These are phyloP conservation scores for Solanum pinnatisectum DNA, from an alignment of 257 asterid species.

Conservation along the genomic window DNA sequence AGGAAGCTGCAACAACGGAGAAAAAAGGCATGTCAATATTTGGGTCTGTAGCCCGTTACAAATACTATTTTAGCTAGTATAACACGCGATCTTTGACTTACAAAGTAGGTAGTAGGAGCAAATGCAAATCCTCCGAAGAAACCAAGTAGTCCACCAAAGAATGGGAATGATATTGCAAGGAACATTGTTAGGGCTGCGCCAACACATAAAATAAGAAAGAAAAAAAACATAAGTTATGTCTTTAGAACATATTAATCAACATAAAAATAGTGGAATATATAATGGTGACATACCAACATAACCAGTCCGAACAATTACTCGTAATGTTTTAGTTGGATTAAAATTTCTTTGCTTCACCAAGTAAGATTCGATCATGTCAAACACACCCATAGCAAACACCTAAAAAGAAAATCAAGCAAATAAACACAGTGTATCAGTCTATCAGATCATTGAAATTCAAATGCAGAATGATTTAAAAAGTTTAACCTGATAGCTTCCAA, in stretches of 20 bases:
- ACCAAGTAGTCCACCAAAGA: conserved; percentile 38
- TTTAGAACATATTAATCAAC: not conserved
- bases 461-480: no score
- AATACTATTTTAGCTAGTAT: not conserved
- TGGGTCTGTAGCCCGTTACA: not conserved
- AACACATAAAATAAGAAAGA: not conserved
- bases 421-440: not conserved
- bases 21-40: not conserved
- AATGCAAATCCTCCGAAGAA: conserved; percentile 55
- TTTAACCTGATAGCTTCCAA: conserved; percentile 54
- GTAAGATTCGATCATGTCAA: conserved; percentile 35
- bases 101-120: conserved; percentile 40
- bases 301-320: conserved; percentile 16
- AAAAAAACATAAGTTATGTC: not conserved
- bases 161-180: conserved; percentile 33
- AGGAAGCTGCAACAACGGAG: conserved; percentile 29
- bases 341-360: conserved; percentile 19
- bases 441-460: not conserved
- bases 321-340: conserved; percentile 16
- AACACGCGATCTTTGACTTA: not conserved
- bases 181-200: conserved; percentile 27
- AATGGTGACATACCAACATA: conserved; percentile 27
- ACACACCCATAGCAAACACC: conserved; percentile 52
- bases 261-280: not conserved
- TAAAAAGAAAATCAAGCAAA: not conserved